phyloP scores from a whole-genome alignment of 2,329 filamentous ascomycete genomes.

The Ampelomyces quisqualis region DNA sequence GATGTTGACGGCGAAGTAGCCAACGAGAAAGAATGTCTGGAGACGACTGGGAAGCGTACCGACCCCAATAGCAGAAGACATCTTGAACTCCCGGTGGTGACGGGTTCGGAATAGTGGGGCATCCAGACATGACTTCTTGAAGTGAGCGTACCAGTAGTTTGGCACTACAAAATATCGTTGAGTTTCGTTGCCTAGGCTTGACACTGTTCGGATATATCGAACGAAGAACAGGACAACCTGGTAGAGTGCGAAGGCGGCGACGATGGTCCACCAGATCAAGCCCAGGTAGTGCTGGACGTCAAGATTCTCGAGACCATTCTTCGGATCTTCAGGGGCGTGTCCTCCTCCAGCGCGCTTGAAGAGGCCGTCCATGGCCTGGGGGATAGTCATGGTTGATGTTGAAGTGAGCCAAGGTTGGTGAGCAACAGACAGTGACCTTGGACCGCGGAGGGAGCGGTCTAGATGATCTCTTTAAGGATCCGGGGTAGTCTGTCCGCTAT shows the following conservation, averaged over 20 bases:
- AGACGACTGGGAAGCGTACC: constrained; percentile 53
- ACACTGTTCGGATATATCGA: constrained; percentile 70
- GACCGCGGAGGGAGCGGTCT: constrained; percentile 18
- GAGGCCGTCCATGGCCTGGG: constrained; percentile 18
- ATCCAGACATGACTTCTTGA: constrained; percentile 51
- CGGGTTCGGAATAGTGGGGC: constrained; percentile 51
- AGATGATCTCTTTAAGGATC: constrained; percentile 24
- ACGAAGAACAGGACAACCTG: constrained; percentile 61
- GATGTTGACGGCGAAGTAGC: constrained; percentile 53
- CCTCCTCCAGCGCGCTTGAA: constrained; percentile 29
- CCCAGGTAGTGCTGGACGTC: constrained; percentile 43
- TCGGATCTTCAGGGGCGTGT: constrained; percentile 27
- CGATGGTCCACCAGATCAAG: constrained; percentile 60
- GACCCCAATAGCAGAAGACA: constrained; percentile 52
- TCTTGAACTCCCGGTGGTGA: constrained; percentile 55
- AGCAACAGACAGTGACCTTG: constrained; percentile 13
- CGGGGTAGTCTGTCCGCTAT: constrained; percentile 17
- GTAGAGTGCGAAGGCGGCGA: constrained; percentile 66
- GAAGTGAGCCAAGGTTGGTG: constrained; percentile 18
- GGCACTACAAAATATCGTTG: constrained; percentile 76
- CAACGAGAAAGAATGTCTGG: constrained; percentile 50
- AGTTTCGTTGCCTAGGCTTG: constrained; percentile 74
- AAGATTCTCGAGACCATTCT: constrained; percentile 34
- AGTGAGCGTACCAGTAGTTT: constrained; percentile 50
- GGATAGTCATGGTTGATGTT: constrained; percentile 26